Conservation (phyloP, 2,329 filamentous ascomycete species). For the Ceratocystis huliohia region DNA sequence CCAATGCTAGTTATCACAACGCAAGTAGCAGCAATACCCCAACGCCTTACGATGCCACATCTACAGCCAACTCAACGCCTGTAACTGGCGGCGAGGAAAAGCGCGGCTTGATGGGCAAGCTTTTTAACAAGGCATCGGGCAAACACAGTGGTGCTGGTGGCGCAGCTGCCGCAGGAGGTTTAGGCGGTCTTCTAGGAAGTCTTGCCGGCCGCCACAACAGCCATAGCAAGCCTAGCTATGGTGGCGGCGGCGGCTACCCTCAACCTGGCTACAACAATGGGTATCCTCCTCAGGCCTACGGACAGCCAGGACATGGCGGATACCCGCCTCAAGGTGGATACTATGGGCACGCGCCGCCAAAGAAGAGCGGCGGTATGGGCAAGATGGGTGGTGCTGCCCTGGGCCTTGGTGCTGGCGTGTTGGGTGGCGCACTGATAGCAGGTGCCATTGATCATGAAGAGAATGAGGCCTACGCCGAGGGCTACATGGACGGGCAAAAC, state of each 20-base stretch:
- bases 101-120: conserved; percentile 41
- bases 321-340: conserved; percentile 30
- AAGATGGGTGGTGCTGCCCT: conserved; percentile 63
- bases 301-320: conserved; percentile 28
- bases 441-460: conserved; percentile 52
- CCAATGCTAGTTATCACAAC: conserved; percentile 5
- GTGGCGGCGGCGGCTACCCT: conserved; percentile 27
- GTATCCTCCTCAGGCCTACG: conserved; percentile 25
- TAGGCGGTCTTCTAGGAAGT: conserved; percentile 12
- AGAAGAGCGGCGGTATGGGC: conserved; percentile 33
- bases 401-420: conserved; percentile 65
- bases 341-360: conserved; percentile 32
- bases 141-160: conserved; percentile 29
- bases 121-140: conserved; percentile 35
- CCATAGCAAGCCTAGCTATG: conserved; percentile 19
- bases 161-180: conserved; percentile 23
- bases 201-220: conserved; percentile 11
- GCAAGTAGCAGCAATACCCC: conserved; percentile 21
- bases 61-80: conserved; percentile 15
- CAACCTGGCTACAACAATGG: conserved; percentile 25
- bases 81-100: conserved; percentile 27
- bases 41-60: conserved; percentile 7
- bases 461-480: conserved; percentile 42
- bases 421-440: conserved; percentile 63
- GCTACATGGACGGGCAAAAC: conserved; percentile 29